Evolutionary conservation across 345 rosid genomes (phyloP).

Genomic region (Raphanus sativus): DNA sequence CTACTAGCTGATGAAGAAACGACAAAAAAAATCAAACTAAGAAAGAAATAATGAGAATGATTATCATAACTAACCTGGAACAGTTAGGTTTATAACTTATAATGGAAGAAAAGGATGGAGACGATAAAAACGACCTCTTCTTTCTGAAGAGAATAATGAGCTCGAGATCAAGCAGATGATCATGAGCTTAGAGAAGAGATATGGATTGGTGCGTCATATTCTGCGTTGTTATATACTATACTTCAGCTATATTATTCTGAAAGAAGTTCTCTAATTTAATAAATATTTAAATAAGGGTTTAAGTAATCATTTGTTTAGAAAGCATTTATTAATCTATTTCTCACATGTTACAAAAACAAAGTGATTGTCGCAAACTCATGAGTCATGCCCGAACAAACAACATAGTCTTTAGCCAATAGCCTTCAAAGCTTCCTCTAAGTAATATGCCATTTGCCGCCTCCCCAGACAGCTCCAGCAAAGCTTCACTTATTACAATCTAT

Average conservation of each 20-base stretch:
- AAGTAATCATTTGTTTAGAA: conserved; percentile 32
- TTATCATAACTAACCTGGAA: conserved; percentile 28
- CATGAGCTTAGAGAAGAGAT: conserved; percentile 33
- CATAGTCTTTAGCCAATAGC: conserved; percentile 58
- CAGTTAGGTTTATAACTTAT: conserved; percentile 18
- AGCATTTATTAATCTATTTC: conserved; percentile 16
- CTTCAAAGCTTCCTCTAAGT: conserved; percentile 51
- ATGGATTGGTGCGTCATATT: conserved; percentile 48
- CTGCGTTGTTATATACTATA: conserved; percentile 45
- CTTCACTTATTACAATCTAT: conserved; percentile 18
- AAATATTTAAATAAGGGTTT: conserved; percentile 18
- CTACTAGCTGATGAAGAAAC: conserved; percentile 7
- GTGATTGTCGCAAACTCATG: conserved; percentile 52
- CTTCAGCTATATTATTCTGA: conserved; percentile 33
- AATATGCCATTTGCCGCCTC: conserved; percentile 47
- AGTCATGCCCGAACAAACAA: conserved; percentile 70
- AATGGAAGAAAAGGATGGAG: conserved; percentile 18
- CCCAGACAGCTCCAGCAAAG: conserved; percentile 64
- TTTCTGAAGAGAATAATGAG: conserved; percentile 22
- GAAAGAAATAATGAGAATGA: conserved; percentile 7
- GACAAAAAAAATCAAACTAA: neutral
- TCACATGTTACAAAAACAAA: conserved; percentile 21
- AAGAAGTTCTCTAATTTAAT: conserved; percentile 16
- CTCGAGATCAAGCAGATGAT: conserved; percentile 31
- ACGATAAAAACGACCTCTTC: neutral